phyloP scores from a whole-genome alignment of 2,329 filamentous ascomycete genomes.

The Fusarium oxysporum region DNA sequence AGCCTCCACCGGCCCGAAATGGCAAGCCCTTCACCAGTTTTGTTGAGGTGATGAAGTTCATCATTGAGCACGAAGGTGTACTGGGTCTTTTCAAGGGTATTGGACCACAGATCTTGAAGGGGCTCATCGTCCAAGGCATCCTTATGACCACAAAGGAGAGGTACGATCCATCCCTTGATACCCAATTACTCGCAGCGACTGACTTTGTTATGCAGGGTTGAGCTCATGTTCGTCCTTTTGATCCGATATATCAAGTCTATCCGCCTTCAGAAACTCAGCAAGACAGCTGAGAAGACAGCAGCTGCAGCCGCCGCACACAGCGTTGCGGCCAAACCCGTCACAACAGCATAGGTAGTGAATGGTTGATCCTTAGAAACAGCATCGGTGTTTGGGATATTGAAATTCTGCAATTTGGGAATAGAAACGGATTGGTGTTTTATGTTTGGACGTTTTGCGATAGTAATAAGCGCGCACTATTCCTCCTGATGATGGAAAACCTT shows the following conservation, averaged over 20 bases:
- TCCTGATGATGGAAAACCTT: background rate
- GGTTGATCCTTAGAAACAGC: conserved; percentile 1
- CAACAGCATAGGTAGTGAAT: conserved; percentile 25
- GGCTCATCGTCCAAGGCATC: conserved; percentile 91
- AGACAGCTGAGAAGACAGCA: conserved; percentile 72
- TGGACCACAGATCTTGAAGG: conserved; percentile 92
- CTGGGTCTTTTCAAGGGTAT: conserved; percentile 96
- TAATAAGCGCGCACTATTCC: conserved; percentile 20
- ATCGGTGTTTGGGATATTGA: conserved; percentile 30
- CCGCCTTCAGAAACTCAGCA: conserved; percentile 75
- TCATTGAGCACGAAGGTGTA: conserved; percentile 86
- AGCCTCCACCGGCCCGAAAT: conserved; percentile 83
- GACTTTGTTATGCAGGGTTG: conserved; percentile 69
- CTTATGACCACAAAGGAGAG: conserved; percentile 99
- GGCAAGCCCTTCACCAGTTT: conserved; percentile 96
- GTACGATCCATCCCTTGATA: conserved; percentile 58
- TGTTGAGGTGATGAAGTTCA: conserved; percentile 93
- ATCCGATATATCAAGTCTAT: conserved; percentile 83
- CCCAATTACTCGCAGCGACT: conserved; percentile 6
- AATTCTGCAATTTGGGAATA: conserved; percentile 20
- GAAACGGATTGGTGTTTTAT: conserved; percentile 37
- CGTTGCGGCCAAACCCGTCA: conserved; percentile 46
- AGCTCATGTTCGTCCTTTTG: conserved; percentile 86
- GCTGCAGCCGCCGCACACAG: conserved; percentile 61
- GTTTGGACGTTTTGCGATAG: conserved; percentile 19